Evolutionary conservation across 768 basidiomycete genomes (phyloP).

Genomic region (Panaeolus cyanescens): DNA sequence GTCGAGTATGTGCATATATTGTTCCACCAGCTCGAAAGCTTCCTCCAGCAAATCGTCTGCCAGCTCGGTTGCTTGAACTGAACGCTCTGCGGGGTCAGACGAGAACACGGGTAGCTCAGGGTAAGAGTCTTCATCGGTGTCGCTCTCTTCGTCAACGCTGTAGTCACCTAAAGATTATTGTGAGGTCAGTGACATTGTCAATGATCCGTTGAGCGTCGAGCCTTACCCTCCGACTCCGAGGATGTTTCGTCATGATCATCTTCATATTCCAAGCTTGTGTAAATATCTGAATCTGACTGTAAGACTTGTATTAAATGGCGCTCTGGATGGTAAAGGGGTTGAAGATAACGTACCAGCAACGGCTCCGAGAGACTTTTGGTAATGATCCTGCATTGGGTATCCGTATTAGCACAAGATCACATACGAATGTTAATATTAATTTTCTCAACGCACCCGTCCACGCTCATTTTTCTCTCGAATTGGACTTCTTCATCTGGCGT

Average conservation of each 20-base stretch:
- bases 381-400: neutral
- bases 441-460: neutral
- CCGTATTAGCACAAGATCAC: neutral
- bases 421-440: too few species aligned
- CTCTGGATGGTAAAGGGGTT: too few species aligned
- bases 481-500: neutral
- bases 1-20: neutral
- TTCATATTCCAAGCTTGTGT: neutral
- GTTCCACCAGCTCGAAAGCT: neutral
- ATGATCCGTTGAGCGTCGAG: neutral
- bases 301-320: too few species aligned
- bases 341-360: neutral
- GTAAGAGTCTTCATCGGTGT: neutral
- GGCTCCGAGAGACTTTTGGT: neutral
- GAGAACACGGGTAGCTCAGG: neutral
- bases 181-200: too few species aligned
- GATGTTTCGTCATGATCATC: neutral
- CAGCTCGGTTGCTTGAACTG: neutral
- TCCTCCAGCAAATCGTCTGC: neutral
- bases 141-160: neutral
- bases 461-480: neutral
- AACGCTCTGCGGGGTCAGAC: neutral
- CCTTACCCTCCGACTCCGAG: neutral
- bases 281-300: neutral
- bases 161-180: neutral